These are phyloP conservation scores for Shiraia sp. DNA, from an alignment of 2,329 filamentous ascomycete species.

Conservation along the genomic window DNA sequence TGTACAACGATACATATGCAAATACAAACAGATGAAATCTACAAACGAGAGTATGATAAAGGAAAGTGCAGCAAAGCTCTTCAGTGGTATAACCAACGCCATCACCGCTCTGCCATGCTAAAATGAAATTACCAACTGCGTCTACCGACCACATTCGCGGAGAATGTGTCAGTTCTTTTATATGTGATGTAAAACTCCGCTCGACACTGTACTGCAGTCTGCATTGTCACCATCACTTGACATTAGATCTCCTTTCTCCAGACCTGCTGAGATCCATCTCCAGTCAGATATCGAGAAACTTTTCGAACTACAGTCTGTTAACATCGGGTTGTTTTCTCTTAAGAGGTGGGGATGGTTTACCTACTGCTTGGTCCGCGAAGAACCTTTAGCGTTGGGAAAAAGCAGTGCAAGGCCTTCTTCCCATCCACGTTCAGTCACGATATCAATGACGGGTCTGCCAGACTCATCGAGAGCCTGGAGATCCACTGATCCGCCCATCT, in stretches of 20 bases:
- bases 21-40: too few relatives aligned
- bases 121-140: too few relatives aligned
- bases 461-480: conserved; percentile 35
- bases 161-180: not conserved
- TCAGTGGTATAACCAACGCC: too few relatives aligned
- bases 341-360: conserved; percentile 17
- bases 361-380: conserved; percentile 27
- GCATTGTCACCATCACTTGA: conserved; percentile 8
- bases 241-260: conserved; percentile 7
- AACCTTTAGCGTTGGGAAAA: conserved; percentile 29
- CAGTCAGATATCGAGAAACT: conserved; percentile 24
- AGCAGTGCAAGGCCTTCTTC: conserved; percentile 40
- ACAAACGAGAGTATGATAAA: too few relatives aligned
- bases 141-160: too few relatives aligned
- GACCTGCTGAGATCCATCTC: conserved; percentile 18
- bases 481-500: conserved; percentile 39
- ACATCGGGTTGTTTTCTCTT: not conserved
- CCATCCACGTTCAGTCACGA: conserved; percentile 42
- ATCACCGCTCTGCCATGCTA: too few relatives aligned
- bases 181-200: conserved; percentile 3
- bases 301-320: conserved; percentile 5
- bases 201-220: conserved; percentile 14
- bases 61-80: too few relatives aligned
- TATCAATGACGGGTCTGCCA: conserved; percentile 36
- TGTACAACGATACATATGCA: too few relatives aligned